These are phyloP conservation scores for Alternaria sp. DNA, from an alignment of 2,329 filamentous ascomycete species.

Conservation along the genomic window DNA sequence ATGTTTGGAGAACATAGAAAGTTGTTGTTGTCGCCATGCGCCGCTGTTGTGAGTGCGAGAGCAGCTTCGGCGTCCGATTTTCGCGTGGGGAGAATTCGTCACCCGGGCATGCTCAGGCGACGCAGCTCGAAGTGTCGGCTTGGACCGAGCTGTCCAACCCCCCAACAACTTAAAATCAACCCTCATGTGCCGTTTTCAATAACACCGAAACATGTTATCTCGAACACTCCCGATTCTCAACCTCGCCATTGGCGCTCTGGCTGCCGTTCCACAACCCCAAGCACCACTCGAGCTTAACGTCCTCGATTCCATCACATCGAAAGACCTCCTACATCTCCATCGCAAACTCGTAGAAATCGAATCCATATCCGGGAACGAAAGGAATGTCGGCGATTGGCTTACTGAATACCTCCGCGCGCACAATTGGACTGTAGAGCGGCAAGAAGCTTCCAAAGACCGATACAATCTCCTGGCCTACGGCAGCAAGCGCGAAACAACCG, in stretches of 20 bases:
- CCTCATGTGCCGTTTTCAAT: no score
- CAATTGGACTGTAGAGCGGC: constrained; percentile 68
- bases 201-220: no score
- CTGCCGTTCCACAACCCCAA: constrained; percentile 4
- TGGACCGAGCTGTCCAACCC: no score
- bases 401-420: constrained; percentile 67
- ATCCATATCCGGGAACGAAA: constrained; percentile 74
- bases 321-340: constrained; percentile 73
- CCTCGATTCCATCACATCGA: constrained; percentile 27
- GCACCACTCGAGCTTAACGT: constrained; percentile 13
- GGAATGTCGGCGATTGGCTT: constrained; percentile 71
- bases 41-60: no score
- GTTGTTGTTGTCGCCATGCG: no score
- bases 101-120: no score
- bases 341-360: constrained; percentile 74
- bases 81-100: no score
- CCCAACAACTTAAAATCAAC: no score
- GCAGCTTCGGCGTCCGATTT: no score
- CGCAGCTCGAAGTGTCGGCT: no score
- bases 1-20: no score
- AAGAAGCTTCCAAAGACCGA: constrained; percentile 58
- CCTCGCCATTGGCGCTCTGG: not conserved
- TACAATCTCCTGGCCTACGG: constrained; percentile 80
- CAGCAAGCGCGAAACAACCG: constrained; percentile 58
- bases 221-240: no score